phyloP scores from a whole-genome alignment of 2,329 filamentous ascomycete genomes.

The Fusarium brachygibbosum region DNA sequence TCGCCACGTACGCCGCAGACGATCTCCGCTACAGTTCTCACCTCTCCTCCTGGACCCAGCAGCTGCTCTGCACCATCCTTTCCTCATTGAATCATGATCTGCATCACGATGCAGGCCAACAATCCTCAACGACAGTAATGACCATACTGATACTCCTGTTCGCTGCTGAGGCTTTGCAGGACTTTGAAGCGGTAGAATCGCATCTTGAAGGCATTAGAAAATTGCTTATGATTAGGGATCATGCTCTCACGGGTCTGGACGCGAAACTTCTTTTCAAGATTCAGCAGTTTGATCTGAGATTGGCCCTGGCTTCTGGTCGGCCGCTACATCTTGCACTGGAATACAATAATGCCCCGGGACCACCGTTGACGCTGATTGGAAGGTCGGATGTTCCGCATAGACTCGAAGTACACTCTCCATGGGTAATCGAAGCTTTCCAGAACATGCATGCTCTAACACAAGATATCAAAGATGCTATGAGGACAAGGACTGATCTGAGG shows the following conservation, averaged over 20 bases:
- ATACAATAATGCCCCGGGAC: fast-evolving
- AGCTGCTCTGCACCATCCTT: not conserved
- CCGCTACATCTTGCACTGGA: not conserved
- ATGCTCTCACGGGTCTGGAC: not conserved
- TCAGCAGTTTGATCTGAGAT: slow-evolving; percentile 13
- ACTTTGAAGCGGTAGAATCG: not conserved
- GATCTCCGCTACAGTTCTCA: not conserved
- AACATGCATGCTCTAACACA: not conserved
- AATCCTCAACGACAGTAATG: not conserved
- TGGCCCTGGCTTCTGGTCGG: not conserved
- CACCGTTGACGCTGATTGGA: fast-evolving
- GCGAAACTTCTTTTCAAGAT: slow-evolving; percentile 13
- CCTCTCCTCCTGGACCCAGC: not conserved
- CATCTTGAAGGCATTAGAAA: not conserved
- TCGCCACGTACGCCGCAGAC: not conserved
- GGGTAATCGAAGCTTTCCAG: not conserved
- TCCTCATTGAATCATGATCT: slow-evolving; percentile 3
- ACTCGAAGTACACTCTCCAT: fast-evolving
- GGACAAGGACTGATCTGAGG: fast-evolving
- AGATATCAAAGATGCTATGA: not conserved
- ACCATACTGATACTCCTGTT: not conserved
- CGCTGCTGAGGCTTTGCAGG: not conserved
- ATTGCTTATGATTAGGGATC: not conserved
- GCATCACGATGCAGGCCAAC: not conserved
- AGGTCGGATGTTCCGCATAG: fast-evolving